Evolutionary conservation across 2,329 filamentous ascomycete species (phyloP), one percentile per base, ranked within the genome.

Genomic region (Pseudopyricularia cyperi): DNA sequence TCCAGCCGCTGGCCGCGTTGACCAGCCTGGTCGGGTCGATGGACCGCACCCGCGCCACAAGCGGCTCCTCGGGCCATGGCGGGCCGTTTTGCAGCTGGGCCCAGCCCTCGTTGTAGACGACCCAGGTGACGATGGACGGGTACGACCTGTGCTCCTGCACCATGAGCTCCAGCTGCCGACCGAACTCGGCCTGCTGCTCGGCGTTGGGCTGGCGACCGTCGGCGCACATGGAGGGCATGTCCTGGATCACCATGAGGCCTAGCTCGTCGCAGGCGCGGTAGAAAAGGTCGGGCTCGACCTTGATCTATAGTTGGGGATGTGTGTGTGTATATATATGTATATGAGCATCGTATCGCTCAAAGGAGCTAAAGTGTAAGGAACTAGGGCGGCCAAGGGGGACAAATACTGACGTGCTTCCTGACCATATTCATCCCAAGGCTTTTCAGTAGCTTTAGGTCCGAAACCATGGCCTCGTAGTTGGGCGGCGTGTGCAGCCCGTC

Each of bases 41-140:
- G 2, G 67, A 57, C 46, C 71, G 71, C 2, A 87, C 72, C 0
- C 73, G 62, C 1, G 76, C 68, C 0, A 79, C 77, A 12, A 87
- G 66, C 4, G 62, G 66, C 14, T 74, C 73, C 55, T 87, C 83
- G 0, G 80, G 79, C 56, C 71, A 73, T 7, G 69, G 69, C 0
- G 64, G 62, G 0, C 69, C 58, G 19, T 49, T 26, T 2, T 61
- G 69, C 2, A 76, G 65, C 59, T 87, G 83, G 2, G 79, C 82
- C 83, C 83, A 87, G 44, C 81, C 82, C 62, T 87, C 83, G 60
- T 87, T 86, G 64, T 85, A 87, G 57, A 87, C 79, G 15, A 83
- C 68, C 76, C 82, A 87, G 1, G 77, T 75, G 9, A 77, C 71
- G 55, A 87, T 85, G 52, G 76, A 81, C 0, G 83, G 75, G 60